phyloP scores from a whole-genome alignment of 768 basidiomycete genomes.

The Sarcomyxa edulis region DNA sequence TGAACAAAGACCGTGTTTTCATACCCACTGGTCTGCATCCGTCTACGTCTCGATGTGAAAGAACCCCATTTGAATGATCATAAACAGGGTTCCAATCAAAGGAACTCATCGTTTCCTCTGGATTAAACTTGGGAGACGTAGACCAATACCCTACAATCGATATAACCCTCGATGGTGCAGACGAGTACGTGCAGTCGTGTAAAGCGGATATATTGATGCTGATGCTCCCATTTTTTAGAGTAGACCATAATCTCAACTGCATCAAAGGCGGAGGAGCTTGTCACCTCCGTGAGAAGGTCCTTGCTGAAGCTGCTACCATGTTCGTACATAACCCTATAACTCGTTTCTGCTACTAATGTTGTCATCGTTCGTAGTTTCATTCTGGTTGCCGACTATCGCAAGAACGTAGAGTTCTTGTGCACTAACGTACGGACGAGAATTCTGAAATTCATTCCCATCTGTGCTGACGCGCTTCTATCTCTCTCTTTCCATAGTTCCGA shows the following conservation, averaged over 20 bases:
- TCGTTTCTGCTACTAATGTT: conserved; percentile 1
- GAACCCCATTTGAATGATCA: not conserved
- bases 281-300: conserved; percentile 93
- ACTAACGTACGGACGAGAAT: conserved; percentile 81
- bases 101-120: conserved; percentile 81
- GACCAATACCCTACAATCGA: conserved; percentile 87
- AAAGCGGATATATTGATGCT: not conserved
- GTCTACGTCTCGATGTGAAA: conserved; percentile 3
- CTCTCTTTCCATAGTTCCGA: conserved; percentile 57
- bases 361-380: conserved; percentile 60
- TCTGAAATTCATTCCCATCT: too few relatives aligned
- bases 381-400: conserved; percentile 92
- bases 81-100: conserved; percentile 91
- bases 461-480: too few relatives aligned
- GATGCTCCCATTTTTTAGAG: conserved; percentile 38
- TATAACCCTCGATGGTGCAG: conserved; percentile 97
- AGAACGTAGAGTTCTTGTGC: conserved; percentile 80
- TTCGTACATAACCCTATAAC: conserved; percentile 27
- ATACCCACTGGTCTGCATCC: conserved; percentile 70
- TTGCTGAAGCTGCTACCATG: conserved; percentile 93
- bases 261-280: conserved; percentile 98
- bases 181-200: conserved; percentile 60
- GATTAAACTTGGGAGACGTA: conserved; percentile 79
- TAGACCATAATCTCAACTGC: conserved; percentile 80
- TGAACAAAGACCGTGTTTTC: conserved; percentile 81